Evolutionary conservation across 495 filamentous ascomycete genomes (phyloP), one percentile per base, ranked within the genome.

Genomic region (Zalerion maritima): DNA sequence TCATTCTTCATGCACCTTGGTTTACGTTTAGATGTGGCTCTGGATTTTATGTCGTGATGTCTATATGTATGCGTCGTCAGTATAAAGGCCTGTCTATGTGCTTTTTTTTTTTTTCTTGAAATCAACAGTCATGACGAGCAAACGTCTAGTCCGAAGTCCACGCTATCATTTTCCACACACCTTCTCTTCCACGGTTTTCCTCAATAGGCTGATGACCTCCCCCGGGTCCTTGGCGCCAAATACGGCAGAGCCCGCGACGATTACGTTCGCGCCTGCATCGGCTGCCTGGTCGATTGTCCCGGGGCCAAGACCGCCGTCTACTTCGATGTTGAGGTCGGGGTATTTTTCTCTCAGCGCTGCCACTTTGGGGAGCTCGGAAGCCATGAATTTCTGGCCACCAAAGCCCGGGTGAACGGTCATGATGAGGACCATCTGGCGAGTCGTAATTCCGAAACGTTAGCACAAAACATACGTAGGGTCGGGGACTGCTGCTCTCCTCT

Each of bases 391-490:
- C 54, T 97, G 91, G 8, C 89, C 89, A 36, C 89, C 91, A 54
- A 96, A 97, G 30, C 89, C 89, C 12, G 89, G 89, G 54, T 97
- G 74, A 12, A 97, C 89, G 6, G 89, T 97, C 89, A 97, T 97
- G 21, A 97, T 75, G 6, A 97, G 75, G 15, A 91, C 83, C 91
- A 97, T 96, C 89, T 97, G 25, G 17, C n/a, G 4, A 15, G 2
- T n/a, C 18, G 6, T 10, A 9, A 34, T 24, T 28, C 6, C 18
- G 18, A 14, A 15, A 21, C 4, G 17, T 40, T 24, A 38, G 31
- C 26, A 18, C 23, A 35, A n/a, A n/a, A n/a, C n/a, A n/a, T n/a
- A n/a, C n/a, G n/a, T n/a, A n/a, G n/a, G n/a, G n/a, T n/a, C n/a
- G n/a, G n/a, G n/a, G n/a, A n/a, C n/a, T n/a, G n/a, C n/a, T n/a